phyloP scores from a whole-genome alignment of 139 green algal genomes.

The Gonium pectorale region DNA sequence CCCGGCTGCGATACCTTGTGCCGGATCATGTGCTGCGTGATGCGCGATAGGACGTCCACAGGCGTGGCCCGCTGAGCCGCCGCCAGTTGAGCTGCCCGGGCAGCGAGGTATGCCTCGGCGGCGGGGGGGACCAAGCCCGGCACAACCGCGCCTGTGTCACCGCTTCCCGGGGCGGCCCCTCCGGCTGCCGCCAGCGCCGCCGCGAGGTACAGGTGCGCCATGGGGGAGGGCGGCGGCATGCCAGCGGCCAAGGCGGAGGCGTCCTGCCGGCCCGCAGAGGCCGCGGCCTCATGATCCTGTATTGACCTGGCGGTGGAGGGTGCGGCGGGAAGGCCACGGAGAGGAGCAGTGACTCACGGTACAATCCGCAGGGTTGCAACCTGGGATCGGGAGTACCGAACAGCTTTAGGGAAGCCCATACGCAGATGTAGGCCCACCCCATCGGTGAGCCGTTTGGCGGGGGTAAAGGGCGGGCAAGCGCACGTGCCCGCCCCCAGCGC shows the following conservation, averaged over 20 bases:
- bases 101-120: background rate
- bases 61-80: no score
- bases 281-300: background rate
- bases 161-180: background rate
- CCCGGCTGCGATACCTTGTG: no score
- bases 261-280: slow-evolving; percentile 13
- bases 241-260: background rate
- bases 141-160: background rate
- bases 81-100: no score
- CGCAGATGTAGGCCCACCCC: no score
- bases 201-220: background rate
- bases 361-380: no score
- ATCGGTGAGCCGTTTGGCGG: no score
- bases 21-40: slow-evolving; percentile 31
- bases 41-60: slow-evolving; percentile 33
- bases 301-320: background rate
- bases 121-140: background rate
- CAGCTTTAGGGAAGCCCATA: no score
- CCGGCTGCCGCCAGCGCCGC: background rate
- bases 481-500: no score
- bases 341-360: no score
- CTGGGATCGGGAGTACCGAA: no score
- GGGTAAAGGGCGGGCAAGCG: no score
- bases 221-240: background rate
- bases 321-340: no score